Base-by-base conservation (phyloP, 768 basidiomycete genomes). In the Trametes sanguinea region DNA sequence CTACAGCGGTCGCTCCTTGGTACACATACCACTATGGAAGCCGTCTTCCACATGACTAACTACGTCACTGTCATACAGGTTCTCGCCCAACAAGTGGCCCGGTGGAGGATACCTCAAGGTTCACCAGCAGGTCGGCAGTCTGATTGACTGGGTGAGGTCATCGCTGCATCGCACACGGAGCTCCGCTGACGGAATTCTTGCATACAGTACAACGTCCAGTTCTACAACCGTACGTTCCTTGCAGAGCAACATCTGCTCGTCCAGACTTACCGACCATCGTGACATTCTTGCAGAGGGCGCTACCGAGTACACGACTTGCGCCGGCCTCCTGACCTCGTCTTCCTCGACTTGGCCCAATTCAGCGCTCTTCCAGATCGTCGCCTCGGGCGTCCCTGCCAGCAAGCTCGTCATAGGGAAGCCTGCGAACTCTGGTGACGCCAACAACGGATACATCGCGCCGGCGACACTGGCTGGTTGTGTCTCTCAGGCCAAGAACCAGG, bases 241-340 rank as follows among this genome's bases (percentile, higher is more conserved):
- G 7, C 60, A 40, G 52, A 3, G 27, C 16, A 2, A 42, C n/a
- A 6, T 4, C 58, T 29, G 6, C 42, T n/a, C 2, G 16, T 16
- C 22, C 4, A 37, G 35, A 50, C 48, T 27, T 40, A 11, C 22
- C 10, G 30, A 27, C 16, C n/a, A 54, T 5, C 9, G 1, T n/a
- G 17, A 16, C 17, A 13, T 7, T 35, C 7, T 33, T 39, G 27
- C 70, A 88, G 87, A 88, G 79, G 87, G 86, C 44, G 66, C 75
- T 17, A 74, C 73, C 13, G 88, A 88, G 67, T 90, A 89, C 69
- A 85, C 84, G 6, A 86, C 85, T 32, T 90, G 88, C 69, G 52
- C 70, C 22, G 80, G 79, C 42, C 81, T 93, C 32, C 74, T 91
- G 50, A 83, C 76, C 3, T 71, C 79, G 1, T 89, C 87, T 6